Base-by-base conservation (phyloP, 768 basidiomycete species). In the Rhizopogon sp. region DNA sequence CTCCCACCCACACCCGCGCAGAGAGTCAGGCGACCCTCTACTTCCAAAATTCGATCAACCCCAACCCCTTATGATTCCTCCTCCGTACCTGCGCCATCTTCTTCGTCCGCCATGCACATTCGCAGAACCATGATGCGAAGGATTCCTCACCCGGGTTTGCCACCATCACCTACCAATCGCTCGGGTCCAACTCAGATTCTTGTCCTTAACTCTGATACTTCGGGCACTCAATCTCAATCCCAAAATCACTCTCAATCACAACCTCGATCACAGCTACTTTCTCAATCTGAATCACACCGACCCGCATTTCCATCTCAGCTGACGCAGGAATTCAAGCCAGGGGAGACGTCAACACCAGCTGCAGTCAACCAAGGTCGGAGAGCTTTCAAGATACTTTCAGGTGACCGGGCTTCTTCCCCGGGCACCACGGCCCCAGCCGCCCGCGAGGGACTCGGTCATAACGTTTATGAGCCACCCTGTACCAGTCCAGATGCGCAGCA, bases 151-250 rank as follows among this genome's bases (percentile, higher is more conserved):
- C 78, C 82, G 7, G 59, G 61, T 45, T 50, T 62, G 22, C 64
- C 66, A 4, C 70, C 67, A 55, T 70, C 75, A 22, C 62, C 61
- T 46, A 64, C 72, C 39, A 63, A 65, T 55, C 64, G 64, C 37
- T 59, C 66, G 51, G 76, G 73, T 22, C 69, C 75, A 5, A 72
- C 64, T 31, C 72, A 70, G 16, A 72, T 84, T n/a, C 64, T 84
- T 22, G 82, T 74, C 7, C 81, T 82, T 3, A 79, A 82, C 60
- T 82, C 82, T 9, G 82, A 85, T 58, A 73, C 76, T 1, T 83
- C 80, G 1, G 70, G 63, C 35, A 64, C 67, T 9, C 66, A 62
- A 17, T 37, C 61, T 8, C 66, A 63, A 17, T 37, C 61, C 60
- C 63, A 66, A 35, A 25, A 25, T 25, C 25, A 25, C 25, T 64